Conservation (phyloP, 345 rosid genomes). For the Gossypium raimondii region DNA sequence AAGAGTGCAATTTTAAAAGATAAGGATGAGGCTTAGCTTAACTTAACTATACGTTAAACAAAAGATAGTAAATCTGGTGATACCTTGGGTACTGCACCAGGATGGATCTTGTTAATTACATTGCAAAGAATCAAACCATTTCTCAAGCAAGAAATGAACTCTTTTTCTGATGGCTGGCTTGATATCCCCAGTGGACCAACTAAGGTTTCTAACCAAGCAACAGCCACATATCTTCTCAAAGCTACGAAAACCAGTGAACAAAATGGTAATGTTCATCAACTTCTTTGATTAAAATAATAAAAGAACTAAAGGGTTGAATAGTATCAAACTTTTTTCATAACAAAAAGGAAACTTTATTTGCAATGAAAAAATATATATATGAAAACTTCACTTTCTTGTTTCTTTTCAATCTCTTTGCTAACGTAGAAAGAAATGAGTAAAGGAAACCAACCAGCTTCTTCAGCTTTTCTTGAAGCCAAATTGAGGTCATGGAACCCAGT, state of each 20-base stretch:
- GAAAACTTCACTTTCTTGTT: background rate
- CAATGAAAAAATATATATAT: background rate
- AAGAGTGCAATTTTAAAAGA: background rate
- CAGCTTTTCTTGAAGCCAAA: slow-evolving; percentile 87
- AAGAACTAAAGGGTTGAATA: background rate
- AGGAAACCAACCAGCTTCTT: slow-evolving; percentile 65
- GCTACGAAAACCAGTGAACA: slow-evolving; percentile 36
- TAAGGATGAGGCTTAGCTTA: background rate
- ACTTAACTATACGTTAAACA: background rate
- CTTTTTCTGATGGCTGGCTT: slow-evolving; percentile 65
- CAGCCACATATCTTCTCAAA: slow-evolving; percentile 66
- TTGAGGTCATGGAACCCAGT: slow-evolving; percentile 51
- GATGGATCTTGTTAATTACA: slow-evolving; percentile 77
- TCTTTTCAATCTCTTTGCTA: slow-evolving; percentile 1
- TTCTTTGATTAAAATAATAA: background rate
- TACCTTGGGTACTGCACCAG: slow-evolving; percentile 85
- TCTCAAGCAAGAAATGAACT: slow-evolving; percentile 85
- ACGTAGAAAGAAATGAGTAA: background rate
- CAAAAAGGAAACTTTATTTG: background rate
- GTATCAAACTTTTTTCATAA: background rate
- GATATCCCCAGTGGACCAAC: slow-evolving; percentile 69
- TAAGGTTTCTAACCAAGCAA: slow-evolving; percentile 61
- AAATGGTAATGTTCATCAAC: background rate
- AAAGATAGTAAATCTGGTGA: background rate
- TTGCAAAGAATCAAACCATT: slow-evolving; percentile 76